These are phyloP conservation scores for Euryodendron excelsum DNA, from an alignment of 148 eudicot species.

Conservation along the genomic window DNA sequence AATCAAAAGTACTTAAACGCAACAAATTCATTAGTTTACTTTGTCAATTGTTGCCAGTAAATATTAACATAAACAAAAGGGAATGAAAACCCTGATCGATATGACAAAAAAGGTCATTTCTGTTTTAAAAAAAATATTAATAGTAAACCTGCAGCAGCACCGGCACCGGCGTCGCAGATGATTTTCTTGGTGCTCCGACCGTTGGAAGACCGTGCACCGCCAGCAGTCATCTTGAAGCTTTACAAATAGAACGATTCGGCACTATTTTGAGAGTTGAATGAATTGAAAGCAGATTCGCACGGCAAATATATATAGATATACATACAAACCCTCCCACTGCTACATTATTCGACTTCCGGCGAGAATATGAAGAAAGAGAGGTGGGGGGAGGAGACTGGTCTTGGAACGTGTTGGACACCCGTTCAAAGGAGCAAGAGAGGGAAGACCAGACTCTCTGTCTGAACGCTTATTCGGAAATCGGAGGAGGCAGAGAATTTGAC, in stretches of 20 bases:
- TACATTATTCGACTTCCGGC: background rate
- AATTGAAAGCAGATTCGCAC: background rate
- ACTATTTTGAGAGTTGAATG: background rate
- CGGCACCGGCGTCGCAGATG: conserved; percentile 63
- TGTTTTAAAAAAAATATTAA: background rate
- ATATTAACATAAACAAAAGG: too few relatives aligned
- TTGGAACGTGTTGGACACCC: conserved; percentile 6
- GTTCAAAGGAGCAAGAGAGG: background rate
- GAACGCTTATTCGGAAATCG: too few relatives aligned
- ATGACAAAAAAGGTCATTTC: too few relatives aligned
- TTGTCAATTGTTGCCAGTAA: too few relatives aligned
- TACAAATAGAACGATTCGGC: background rate
- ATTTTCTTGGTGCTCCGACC: conserved; percentile 39
- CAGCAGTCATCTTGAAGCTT: conserved; percentile 23
- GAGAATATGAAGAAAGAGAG: conserved; percentile 1
- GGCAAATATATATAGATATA: background rate
- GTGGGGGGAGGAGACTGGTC: background rate
- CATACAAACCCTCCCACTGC: background rate
- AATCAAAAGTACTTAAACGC: background rate
- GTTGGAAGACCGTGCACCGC: conserved; percentile 30
- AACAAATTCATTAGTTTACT: too few relatives aligned
- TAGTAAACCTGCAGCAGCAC: conserved; percentile 67
- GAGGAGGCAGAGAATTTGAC: too few relatives aligned
- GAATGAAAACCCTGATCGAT: background rate
- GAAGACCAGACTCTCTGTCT: background rate